These are phyloP conservation scores for Parafenestella ontariensis DNA, from an alignment of 2,329 filamentous ascomycete species.

Conservation along the genomic window DNA sequence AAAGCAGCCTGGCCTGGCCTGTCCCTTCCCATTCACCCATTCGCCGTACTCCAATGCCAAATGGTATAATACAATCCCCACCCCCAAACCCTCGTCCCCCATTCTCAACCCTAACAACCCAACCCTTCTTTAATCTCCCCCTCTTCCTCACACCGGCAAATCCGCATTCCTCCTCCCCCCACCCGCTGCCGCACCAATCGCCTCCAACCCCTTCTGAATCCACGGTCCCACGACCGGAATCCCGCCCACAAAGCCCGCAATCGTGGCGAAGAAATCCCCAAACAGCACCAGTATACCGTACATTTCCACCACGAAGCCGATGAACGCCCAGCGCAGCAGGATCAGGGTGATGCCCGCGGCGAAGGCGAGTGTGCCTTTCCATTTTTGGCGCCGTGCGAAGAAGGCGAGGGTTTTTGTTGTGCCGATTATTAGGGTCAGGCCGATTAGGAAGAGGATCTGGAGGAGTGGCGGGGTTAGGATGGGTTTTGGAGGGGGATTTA, in stretches of 20 bases:
- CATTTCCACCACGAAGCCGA: slow-evolving; percentile 87
- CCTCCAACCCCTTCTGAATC: slow-evolving; percentile 72
- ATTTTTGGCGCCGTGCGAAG: slow-evolving; percentile 92
- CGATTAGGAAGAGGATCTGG: slow-evolving; percentile 96
- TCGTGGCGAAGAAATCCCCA: slow-evolving; percentile 94
- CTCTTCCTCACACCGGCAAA: slow-evolving; percentile 14
- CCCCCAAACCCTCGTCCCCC: background rate
- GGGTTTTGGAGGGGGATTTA: background rate
- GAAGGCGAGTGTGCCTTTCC: slow-evolving; percentile 90
- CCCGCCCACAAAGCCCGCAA: slow-evolving; percentile 84
- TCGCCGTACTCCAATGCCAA: background rate
- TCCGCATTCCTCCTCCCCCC: slow-evolving; percentile 19
- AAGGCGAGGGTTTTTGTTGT: slow-evolving; percentile 89
- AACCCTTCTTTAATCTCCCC: background rate
- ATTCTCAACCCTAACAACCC: background rate
- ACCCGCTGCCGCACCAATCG: slow-evolving; percentile 44
- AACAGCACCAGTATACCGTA: slow-evolving; percentile 95
- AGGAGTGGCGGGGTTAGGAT: background rate
- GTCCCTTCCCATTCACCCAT: background rate
- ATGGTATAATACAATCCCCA: background rate
- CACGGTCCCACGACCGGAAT: slow-evolving; percentile 87
- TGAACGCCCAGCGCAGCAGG: slow-evolving; percentile 85
- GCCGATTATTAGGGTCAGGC: slow-evolving; percentile 94
- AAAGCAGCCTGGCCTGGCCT: background rate
- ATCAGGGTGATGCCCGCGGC: slow-evolving; percentile 83